Evolutionary conservation across 176 grass and related monocot genomes (phyloP), one percentile per base, ranked within the genome.

Genomic region (Hsuehochloa calcarea): DNA sequence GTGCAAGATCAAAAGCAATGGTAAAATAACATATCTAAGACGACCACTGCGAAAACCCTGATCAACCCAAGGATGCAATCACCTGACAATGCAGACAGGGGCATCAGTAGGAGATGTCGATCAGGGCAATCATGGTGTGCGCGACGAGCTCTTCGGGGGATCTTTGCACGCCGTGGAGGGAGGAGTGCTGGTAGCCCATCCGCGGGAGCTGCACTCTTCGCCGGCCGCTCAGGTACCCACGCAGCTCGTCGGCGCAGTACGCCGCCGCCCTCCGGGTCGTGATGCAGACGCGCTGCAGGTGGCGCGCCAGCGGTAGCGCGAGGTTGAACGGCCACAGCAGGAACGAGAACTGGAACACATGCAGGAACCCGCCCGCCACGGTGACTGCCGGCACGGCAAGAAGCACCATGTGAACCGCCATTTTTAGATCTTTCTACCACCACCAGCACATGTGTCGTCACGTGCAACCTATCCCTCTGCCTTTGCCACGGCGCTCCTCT

Each of bases 301-400:
- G 72, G 72, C 82, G 86, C 65, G 74, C 72, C 39, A 82, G 78
- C 77, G 90, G 86, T 78, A 88, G 86, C 65, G 43, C 65, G 39
- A 92, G 90, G 59, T 92, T 92, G 90, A 92, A 74, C 27, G 90
- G 90, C 86, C 90, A 86, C 13, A 91, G 72, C 65, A 88, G 72
- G 80, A 87, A 31, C 5, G 90, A 70, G 65, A 82, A 87, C 77
- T 85, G 72, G 82, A 91, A 91, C 65, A 68, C 77, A 22, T 85
- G 71, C 59, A 84, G 31, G 80, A 87, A 63, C 31, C 67, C 85
- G 68, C 80, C 68, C 0, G 80, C 89, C 19, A 65, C 66, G 1
- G 52, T 13, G 20, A 46, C 69, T 37, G 70, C 56, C 4, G 81
- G 80, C 85, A 50, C 80, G 80, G 80, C 80, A 4, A 90, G 68